Evolutionary conservation across 2,329 filamentous ascomycete species (phyloP).

Genomic region (Stromatinia cepivora): DNA sequence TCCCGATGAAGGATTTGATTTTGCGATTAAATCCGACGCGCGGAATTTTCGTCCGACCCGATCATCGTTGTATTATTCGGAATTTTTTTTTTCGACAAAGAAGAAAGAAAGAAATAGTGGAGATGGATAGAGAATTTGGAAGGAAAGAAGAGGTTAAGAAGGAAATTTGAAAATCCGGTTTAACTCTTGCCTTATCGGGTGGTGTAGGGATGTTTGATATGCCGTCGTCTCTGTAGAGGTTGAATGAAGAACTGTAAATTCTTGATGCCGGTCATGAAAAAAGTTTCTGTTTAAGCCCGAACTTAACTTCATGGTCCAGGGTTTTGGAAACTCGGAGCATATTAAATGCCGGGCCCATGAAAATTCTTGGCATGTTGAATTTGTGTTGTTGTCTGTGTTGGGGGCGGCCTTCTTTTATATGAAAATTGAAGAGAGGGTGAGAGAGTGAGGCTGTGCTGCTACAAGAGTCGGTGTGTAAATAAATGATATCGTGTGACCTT

Average conservation of each 20-base stretch:
- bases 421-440: background rate
- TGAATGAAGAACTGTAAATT: background rate
- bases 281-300: background rate
- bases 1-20: background rate
- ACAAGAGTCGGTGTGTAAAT: background rate
- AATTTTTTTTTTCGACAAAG: background rate
- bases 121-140: background rate
- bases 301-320: background rate
- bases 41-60: background rate
- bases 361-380: background rate
- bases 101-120: background rate
- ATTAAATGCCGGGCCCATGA: background rate
- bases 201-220: background rate
- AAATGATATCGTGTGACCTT: background rate
- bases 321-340: background rate
- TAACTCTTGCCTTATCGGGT: background rate
- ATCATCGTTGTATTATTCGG: background rate
- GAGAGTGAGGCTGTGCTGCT: background rate
- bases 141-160: background rate
- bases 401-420: background rate
- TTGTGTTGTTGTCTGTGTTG: background rate
- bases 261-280: background rate
- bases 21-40: background rate
- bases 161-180: background rate
- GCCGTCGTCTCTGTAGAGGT: too few relatives aligned